Conservation (phyloP, 2,329 filamentous ascomycete genomes). For the Colletotrichum truncatum region DNA sequence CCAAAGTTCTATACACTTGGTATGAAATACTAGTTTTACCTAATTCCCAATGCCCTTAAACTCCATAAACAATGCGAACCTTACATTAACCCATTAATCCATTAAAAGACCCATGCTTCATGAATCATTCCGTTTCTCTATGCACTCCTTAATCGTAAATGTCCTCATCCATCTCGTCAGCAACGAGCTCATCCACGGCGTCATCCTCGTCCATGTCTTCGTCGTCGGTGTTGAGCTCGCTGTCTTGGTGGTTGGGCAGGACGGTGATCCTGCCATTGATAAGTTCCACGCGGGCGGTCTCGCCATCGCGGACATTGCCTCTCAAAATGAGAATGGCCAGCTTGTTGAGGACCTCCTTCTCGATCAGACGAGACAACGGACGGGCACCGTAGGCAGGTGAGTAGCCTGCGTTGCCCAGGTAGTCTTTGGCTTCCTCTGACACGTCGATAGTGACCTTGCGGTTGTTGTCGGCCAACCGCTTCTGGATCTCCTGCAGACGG, state of each 20-base stretch:
- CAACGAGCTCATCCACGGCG: constrained; percentile 73
- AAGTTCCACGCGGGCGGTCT: constrained; percentile 81
- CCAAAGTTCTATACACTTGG: too few relatives aligned
- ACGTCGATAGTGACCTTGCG: constrained; percentile 88
- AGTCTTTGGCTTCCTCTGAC: constrained; percentile 87
- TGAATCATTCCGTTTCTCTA: background rate
- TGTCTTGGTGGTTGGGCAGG: constrained; percentile 80
- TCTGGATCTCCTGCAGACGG: constrained; percentile 88
- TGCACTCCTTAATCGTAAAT: constrained; percentile 49
- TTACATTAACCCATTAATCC: too few relatives aligned
- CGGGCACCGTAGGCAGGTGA: constrained; percentile 94
- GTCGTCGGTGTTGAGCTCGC: constrained; percentile 64
- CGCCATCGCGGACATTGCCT: constrained; percentile 85
- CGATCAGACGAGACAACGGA: constrained; percentile 87
- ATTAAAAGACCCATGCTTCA: constrained; percentile 9
- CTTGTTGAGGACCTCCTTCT: constrained; percentile 95
- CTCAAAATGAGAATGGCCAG: constrained; percentile 91
- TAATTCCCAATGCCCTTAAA: too few relatives aligned
- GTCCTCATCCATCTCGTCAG: constrained; percentile 70
- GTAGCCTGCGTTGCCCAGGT: constrained; percentile 90
- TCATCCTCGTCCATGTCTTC: constrained; percentile 79
- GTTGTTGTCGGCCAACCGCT: constrained; percentile 84
- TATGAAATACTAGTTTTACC: too few relatives aligned
- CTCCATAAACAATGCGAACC: too few relatives aligned
- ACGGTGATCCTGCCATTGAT: constrained; percentile 83